Evolutionary conservation across 2,329 filamentous ascomycete species (phyloP).

Genomic region (Epichloe sibirici): DNA sequence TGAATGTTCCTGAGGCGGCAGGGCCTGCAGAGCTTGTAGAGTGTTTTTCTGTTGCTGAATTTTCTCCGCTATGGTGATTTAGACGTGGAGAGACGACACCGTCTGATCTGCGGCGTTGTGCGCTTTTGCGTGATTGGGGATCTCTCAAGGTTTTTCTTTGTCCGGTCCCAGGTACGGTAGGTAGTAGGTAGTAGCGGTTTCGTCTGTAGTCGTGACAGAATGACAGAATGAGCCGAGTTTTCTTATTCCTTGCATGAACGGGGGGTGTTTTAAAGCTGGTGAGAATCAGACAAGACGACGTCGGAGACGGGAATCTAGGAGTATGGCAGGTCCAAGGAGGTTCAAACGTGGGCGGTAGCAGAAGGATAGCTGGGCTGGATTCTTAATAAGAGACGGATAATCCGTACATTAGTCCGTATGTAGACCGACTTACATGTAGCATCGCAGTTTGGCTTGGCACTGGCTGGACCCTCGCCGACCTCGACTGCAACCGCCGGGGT

Average conservation of each 20-base stretch:
- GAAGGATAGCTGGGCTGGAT: not conserved
- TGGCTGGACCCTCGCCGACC: not conserved
- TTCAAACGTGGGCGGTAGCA: not conserved
- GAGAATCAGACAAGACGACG: constrained; percentile 4
- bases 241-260: not conserved
- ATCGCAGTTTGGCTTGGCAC: constrained; percentile 2
- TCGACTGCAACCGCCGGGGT: constrained; percentile 3
- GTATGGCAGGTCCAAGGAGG: not conserved
- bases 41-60: not conserved
- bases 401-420: too few relatives aligned
- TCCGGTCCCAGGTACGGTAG: not conserved
- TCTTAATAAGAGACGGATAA: not conserved
- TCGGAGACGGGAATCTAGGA: constrained; percentile 4
- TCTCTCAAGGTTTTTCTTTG: not conserved
- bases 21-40: not conserved
- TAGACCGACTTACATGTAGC: not conserved
- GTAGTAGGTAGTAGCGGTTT: not conserved
- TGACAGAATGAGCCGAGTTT: not conserved
- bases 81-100: not conserved
- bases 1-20: not conserved
- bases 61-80: not conserved
- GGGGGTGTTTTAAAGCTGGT: not conserved
- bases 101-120: constrained; percentile 1
- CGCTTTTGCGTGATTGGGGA: not conserved
- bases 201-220: not conserved